phyloP scores from a whole-genome alignment of 2,329 filamentous ascomycete genomes.

The Microcera coccophila region DNA sequence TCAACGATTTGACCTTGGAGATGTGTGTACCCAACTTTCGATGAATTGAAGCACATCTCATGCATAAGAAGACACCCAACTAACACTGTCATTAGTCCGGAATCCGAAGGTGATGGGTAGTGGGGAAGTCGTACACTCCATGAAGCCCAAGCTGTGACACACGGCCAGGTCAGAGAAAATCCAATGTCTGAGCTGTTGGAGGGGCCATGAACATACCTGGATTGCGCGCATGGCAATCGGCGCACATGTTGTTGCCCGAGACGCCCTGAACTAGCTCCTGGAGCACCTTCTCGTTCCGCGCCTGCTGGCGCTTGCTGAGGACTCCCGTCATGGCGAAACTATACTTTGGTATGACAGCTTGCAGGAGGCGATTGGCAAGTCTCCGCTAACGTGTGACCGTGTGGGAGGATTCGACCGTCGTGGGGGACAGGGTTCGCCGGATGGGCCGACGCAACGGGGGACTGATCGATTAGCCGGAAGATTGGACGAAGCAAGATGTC shows the following conservation, averaged over 20 bases:
- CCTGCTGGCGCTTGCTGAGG: slow-evolving; percentile 94
- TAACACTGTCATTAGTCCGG: slow-evolving; percentile 36
- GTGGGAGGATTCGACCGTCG: slow-evolving; percentile 1
- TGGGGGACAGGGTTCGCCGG: neutral
- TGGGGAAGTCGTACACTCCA: slow-evolving; percentile 70
- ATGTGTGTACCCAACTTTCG: slow-evolving; percentile 96
- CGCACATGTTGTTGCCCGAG: slow-evolving; percentile 87
- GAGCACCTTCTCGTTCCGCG: slow-evolving; percentile 87
- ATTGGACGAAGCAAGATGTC: neutral
- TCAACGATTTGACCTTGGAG: slow-evolving; percentile 97
- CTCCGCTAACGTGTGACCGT: neutral
- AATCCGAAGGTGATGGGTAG: slow-evolving; percentile 7
- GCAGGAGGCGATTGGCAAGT: slow-evolving; percentile 1
- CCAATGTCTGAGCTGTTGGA: neutral
- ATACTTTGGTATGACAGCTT: slow-evolving; percentile 1
- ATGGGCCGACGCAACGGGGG: neutral
- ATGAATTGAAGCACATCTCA: slow-evolving; percentile 94
- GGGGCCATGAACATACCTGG: slow-evolving; percentile 61
- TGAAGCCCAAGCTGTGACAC: slow-evolving; percentile 76
- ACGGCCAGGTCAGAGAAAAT: slow-evolving; percentile 25
- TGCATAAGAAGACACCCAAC: slow-evolving; percentile 94
- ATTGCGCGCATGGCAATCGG: slow-evolving; percentile 87
- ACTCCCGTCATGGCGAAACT: slow-evolving; percentile 59
- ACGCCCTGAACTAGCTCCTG: slow-evolving; percentile 82
- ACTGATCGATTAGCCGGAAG: neutral